These are phyloP conservation scores for Peronospora destructor DNA, from an alignment of 352 stramenopile genomes.

Conservation along the genomic window DNA sequence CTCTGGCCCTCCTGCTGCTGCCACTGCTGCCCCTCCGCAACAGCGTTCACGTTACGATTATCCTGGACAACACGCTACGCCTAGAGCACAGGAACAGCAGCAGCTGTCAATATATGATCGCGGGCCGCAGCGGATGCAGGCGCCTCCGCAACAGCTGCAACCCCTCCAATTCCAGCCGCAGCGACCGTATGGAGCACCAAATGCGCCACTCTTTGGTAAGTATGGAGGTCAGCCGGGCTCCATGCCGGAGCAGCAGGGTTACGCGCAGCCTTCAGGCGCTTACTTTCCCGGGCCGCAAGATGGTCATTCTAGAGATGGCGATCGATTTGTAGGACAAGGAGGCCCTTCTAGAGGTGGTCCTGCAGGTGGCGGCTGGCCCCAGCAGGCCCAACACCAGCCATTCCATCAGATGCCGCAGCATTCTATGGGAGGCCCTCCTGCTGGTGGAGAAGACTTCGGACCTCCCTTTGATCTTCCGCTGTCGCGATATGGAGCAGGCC, in stretches of 20 bases:
- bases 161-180: constrained; percentile 28
- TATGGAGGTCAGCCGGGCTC: constrained; percentile 22
- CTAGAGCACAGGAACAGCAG: constrained; percentile 23
- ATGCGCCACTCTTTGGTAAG: constrained; percentile 24
- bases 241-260: constrained; percentile 27
- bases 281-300: constrained; percentile 26
- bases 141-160: constrained; percentile 18
- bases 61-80: constrained; percentile 23
- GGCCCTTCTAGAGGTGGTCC: constrained; percentile 27
- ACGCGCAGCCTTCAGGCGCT: constrained; percentile 17
- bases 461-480: constrained; percentile 29
- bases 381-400: constrained; percentile 18
- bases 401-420: constrained; percentile 25
- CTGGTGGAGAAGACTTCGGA: constrained; percentile 19
- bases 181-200: constrained; percentile 19
- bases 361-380: constrained; percentile 15
- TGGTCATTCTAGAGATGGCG: constrained; percentile 18
- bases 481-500: constrained; percentile 28
- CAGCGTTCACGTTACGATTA: constrained; percentile 30
- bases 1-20: constrained; percentile 12
- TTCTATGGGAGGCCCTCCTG: constrained; percentile 13
- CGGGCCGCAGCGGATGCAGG: constrained; percentile 22
- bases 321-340: constrained; percentile 37
- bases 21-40: constrained; percentile 14
- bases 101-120: constrained; percentile 31